phyloP scores from a whole-genome alignment of 768 basidiomycete genomes.

The Leccinum arenicola region DNA sequence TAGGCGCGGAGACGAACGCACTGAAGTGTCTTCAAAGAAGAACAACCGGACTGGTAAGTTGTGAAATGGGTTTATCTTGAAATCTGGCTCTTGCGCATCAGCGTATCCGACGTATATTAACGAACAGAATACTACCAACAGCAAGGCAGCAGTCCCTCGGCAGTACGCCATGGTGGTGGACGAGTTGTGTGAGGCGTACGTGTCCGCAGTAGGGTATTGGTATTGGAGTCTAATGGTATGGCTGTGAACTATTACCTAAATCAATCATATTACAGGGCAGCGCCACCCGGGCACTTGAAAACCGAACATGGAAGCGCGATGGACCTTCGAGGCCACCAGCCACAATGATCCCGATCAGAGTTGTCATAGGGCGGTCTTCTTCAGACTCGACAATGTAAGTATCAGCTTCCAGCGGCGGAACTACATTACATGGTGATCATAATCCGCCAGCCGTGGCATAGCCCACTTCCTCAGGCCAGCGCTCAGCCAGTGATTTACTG shows the following conservation, averaged over 20 bases:
- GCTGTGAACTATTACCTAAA: not conserved
- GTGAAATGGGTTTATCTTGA: constrained; percentile 52
- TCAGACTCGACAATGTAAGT: too few species aligned
- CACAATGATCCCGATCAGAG: too few species aligned
- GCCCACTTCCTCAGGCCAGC: too few species aligned
- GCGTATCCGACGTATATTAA: constrained; percentile 20
- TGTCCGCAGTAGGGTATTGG: constrained; percentile 9
- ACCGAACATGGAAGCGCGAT: not conserved
- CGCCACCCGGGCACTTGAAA: not conserved
- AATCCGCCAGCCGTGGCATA: too few species aligned
- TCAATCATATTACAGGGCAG: not conserved
- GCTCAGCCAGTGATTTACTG: too few species aligned
- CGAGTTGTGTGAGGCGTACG: constrained; percentile 11
- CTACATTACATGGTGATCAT: too few species aligned
- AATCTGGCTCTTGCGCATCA: constrained; percentile 46
- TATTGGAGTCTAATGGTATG: too few species aligned
- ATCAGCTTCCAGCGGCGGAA: too few species aligned
- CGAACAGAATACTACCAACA: constrained; percentile 26
- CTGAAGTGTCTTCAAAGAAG: constrained; percentile 92
- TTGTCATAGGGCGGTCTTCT: too few species aligned
- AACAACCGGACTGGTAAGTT: constrained; percentile 75
- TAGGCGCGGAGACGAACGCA: constrained; percentile 39
- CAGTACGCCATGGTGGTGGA: constrained; percentile 27
- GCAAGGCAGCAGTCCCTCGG: constrained; percentile 25
- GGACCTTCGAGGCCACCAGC: too few species aligned